Conservation (phyloP, 495 filamentous ascomycete genomes). For the Aspergillus coremiiformis region DNA sequence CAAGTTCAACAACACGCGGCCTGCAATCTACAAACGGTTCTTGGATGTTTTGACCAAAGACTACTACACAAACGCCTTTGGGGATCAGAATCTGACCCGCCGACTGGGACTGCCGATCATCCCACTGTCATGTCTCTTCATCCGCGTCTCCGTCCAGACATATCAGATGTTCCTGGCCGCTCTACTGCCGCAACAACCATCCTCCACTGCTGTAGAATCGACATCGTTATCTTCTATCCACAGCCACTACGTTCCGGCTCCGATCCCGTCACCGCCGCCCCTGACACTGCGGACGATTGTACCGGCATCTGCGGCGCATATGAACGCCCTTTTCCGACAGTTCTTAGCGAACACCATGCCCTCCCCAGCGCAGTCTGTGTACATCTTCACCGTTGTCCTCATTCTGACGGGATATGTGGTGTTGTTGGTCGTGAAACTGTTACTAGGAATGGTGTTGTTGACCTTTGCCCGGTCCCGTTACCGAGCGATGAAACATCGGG, state of each 20-base stretch:
- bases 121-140: conserved; percentile 88
- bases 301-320: conserved; percentile 29
- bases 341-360: conserved; percentile 40
- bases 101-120: conserved; percentile 88
- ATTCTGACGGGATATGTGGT: conserved; percentile 72
- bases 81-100: conserved; percentile 79
- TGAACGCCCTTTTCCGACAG: conserved; percentile 31
- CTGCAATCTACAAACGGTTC: conserved; percentile 79
- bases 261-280: conserved; percentile 26
- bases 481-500: conserved; percentile 65
- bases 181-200: conserved; percentile 64
- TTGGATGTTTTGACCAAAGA: conserved; percentile 92
- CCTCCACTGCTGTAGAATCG: conserved; percentile 60
- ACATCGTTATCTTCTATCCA: conserved; percentile 56
- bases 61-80: conserved; percentile 95
- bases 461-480: conserved; percentile 69
- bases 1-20: conserved; percentile 96
- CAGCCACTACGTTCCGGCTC: conserved; percentile 37
- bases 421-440: conserved; percentile 67
- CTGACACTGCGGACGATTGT: conserved; percentile 32
- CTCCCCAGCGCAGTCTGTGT: conserved; percentile 36
- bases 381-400: conserved; percentile 61
- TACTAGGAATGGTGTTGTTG: conserved; percentile 77
- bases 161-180: conserved; percentile 98
- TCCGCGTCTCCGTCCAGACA: conserved; percentile 87